Evolutionary conservation across 2,329 filamentous ascomycete species (phyloP), one percentile per base, ranked within the genome.

Genomic region (Macrophomina tecta): DNA sequence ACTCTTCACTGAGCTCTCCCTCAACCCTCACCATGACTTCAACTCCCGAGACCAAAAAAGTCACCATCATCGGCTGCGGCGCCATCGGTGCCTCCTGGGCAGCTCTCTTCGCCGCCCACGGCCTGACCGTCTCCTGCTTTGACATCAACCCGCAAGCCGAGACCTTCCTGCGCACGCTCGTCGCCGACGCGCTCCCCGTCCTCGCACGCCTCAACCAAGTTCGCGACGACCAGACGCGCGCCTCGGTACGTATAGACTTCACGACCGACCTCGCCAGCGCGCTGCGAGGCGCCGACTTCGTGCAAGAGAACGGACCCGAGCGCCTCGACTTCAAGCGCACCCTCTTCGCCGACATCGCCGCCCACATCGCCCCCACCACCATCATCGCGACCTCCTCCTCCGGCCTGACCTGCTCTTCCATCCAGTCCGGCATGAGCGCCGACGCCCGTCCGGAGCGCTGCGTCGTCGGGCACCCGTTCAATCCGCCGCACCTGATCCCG

Each of bases 401-500:
- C 7, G 79, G 80, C 14, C 70, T 81, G 8, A 78, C 76, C 1
- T 76, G 70, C 72, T 76, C 73, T 40, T 72, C 70, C 52, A 74
- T 76, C 60, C 71, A 72, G n/a, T 67, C 70, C 18, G 73, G 73
- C 61, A 71, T 71, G 48, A 14, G 7, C 53, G 65, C 11, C 23
- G 11, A 69, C 72, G 36, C 16, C 6, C 69, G 73, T 38, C 76
- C 79, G 0, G 72, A 70, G 23, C 75, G 80, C n/a, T 74, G 80
- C 40, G 70, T 82, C 0, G 77, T 84, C 32, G 81, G 81, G 4
- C 82, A 84, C 69, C 82, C 82, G 0, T 83, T 83, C 74, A 83
- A 84, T 68, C 82, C 82, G 8, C 82, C 82, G 5, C 82, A 84
- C 68, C 72, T 84, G 18, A 81, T 84, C 23, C 82, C 81, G 0